Evolutionary conservation across 2,329 filamentous ascomycete species (phyloP).

Genomic region (Fusarium sp.): DNA sequence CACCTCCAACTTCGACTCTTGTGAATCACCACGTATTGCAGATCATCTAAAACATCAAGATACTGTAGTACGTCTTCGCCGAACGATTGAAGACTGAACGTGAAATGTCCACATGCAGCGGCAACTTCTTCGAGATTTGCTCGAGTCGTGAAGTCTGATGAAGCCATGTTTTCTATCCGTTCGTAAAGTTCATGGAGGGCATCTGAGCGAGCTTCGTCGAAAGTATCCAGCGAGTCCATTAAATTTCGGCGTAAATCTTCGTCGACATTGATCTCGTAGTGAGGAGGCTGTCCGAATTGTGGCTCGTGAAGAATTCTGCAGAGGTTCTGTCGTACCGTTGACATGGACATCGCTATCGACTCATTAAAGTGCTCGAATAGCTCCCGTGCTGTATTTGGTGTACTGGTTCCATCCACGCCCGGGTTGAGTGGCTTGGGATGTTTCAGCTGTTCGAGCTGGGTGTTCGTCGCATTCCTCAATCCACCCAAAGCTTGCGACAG

Average conservation of each 20-base stretch:
- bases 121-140: constrained; percentile 94
- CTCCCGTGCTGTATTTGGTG: constrained; percentile 22
- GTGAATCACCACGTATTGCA: constrained; percentile 76
- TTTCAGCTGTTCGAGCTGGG: constrained; percentile 85
- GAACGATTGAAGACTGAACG: constrained; percentile 88
- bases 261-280: constrained; percentile 66
- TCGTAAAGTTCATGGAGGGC: constrained; percentile 84
- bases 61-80: constrained; percentile 89
- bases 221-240: constrained; percentile 86
- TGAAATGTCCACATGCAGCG: constrained; percentile 95
- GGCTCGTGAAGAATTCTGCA: constrained; percentile 42
- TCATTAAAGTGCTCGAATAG: constrained; percentile 33
- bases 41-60: constrained; percentile 83
- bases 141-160: constrained; percentile 70
- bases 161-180: constrained; percentile 71
- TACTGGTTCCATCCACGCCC: too few relatives aligned
- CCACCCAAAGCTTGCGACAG: constrained; percentile 91
- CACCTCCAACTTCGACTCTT: constrained; percentile 79
- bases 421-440: constrained; percentile 11
- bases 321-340: constrained; percentile 18
- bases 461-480: constrained; percentile 85
- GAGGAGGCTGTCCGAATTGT: constrained; percentile 47
- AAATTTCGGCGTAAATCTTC: constrained; percentile 86
- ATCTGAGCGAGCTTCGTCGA: constrained; percentile 90
- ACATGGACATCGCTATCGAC: constrained; percentile 34